Evolutionary conservation across 805 yeast genomes (phyloP).

Genomic region (Cyberlindnera petersonii): DNA sequence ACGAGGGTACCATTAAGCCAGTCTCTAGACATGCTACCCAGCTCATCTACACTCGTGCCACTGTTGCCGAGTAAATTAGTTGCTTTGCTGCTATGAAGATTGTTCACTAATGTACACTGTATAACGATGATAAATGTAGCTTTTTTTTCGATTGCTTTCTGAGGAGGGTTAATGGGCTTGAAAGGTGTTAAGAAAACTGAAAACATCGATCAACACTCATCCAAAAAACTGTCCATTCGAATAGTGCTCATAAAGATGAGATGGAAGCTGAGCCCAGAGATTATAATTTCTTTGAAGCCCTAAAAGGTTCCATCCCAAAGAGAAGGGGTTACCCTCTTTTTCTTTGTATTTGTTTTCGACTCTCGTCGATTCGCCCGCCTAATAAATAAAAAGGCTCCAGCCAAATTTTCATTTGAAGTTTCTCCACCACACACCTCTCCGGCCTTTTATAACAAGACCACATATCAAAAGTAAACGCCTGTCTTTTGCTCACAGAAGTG

Average conservation of each 20-base stretch:
- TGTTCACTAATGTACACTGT: constrained; percentile 26
- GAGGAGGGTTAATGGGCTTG: not conserved
- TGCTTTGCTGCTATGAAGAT: constrained; percentile 12
- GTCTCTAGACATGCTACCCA: constrained; percentile 95
- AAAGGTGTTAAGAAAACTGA: not conserved
- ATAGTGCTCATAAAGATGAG: too few relatives aligned
- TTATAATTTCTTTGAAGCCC: too few relatives aligned
- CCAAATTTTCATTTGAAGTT: constrained; percentile 1
- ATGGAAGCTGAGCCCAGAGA: too few relatives aligned
- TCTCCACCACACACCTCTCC: not conserved
- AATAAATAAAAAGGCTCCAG: not conserved
- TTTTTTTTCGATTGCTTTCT: too few relatives aligned
- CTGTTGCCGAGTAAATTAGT: constrained; percentile 49
- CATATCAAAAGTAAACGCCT: too few relatives aligned
- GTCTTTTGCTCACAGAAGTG: constrained; percentile 2
- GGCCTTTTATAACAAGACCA: too few relatives aligned
- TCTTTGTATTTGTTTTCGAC: too few relatives aligned
- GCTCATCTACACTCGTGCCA: constrained; percentile 88
- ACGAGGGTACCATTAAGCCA: constrained; percentile 91
- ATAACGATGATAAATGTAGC: too few relatives aligned
- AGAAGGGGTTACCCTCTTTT: not conserved
- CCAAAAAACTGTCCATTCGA: too few relatives aligned
- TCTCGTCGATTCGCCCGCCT: not conserved
- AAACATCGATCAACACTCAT: too few relatives aligned
- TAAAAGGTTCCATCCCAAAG: not conserved